A percentile compares a stretch with the other conserved stretches of the same genome.
Evolutionary conservation across 2,329 filamentous ascomycete species (phyloP).

Genomic region (Rutstroemia sp.): DNA sequence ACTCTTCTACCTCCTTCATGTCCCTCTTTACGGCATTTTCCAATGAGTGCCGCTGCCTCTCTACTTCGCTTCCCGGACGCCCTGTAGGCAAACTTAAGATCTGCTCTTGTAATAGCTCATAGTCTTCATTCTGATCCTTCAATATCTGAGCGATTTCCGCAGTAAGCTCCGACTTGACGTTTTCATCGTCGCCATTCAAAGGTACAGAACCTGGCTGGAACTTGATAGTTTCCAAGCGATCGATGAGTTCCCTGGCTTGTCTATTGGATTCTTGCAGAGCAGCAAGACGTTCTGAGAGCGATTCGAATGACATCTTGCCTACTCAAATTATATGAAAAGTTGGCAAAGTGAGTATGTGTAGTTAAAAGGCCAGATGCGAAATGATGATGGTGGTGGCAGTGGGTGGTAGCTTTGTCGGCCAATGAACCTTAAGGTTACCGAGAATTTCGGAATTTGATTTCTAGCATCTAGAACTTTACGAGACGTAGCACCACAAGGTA

Average conservation of each 20-base stretch:
- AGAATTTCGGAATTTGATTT: background rate
- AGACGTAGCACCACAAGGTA: no score
- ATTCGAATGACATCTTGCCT: slow-evolving; percentile 48
- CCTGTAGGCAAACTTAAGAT: slow-evolving; percentile 50
- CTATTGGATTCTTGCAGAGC: slow-evolving; percentile 53
- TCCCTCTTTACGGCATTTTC: slow-evolving; percentile 60
- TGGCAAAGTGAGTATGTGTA: background rate
- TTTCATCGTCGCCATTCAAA: slow-evolving; percentile 36
- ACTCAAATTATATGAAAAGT: background rate
- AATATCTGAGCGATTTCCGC: slow-evolving; percentile 73
- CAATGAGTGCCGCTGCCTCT: slow-evolving; percentile 58
- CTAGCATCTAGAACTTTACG: background rate
- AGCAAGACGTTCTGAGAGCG: slow-evolving; percentile 52
- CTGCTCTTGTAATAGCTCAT: slow-evolving; percentile 74
- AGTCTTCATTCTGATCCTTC: slow-evolving; percentile 73
- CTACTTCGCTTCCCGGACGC: slow-evolving; percentile 43
- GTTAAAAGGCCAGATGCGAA: background rate
- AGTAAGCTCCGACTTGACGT: slow-evolving; percentile 62
- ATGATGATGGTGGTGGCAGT: no score
- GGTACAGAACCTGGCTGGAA: slow-evolving; percentile 53
- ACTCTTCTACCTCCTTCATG: slow-evolving; percentile 65
- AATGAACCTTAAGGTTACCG: background rate
- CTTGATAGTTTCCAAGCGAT: slow-evolving; percentile 48
- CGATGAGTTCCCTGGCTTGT: slow-evolving; percentile 52
- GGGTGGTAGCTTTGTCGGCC: background rate